Evolutionary conservation across 805 yeast genomes (phyloP), one percentile per base, ranked within the genome.

Genomic region (Maudiozyma turicensis): DNA sequence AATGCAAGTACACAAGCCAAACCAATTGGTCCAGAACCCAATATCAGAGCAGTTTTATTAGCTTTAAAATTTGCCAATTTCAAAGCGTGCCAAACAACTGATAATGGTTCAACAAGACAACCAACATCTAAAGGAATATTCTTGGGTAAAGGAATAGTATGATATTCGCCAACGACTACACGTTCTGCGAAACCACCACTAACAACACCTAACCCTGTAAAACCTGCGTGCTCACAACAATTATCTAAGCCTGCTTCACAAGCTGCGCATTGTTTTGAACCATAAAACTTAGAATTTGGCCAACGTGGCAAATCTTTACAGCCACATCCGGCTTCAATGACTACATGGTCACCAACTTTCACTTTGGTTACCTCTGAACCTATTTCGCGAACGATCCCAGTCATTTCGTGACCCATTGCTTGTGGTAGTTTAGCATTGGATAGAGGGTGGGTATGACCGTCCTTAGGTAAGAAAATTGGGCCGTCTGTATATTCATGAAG

Each of bases 21-120:
- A 6, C 85, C 84, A 58, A 80, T 79, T 26, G 84, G 82, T 5
- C 85, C 85, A 30, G 80, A 77, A 32, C 84, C 84, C 13, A 80
- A 58, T 13, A 80, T 76, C 44, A 79, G 63, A 3, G 76, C 78
- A 28, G 69, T 59, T 37, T 71, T 68, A 9, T 20, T 38, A 15
- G 40, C 29, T 9, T 20, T 15, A 54, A 76, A 73, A 0, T 71
- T 57, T 64, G 79, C 66, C 4, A 72, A 65, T 50, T 72, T 68
- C 33, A 74, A 75, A 2, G 82, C 83, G 54, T 79, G 84, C 81
- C 81, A 47, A 54, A 53, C 73, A 68, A 78, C 83, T 4, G 81
- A 72, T 44, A 79, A 63, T 9, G 84, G 83, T 57, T 79, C 80
- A 14, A 76, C 72, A 47, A 79, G 58, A 3, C 84, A 82, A 38